phyloP scores from a whole-genome alignment of 1,284 basidiomycete species.

The Tetrapyrgos nigripes region DNA sequence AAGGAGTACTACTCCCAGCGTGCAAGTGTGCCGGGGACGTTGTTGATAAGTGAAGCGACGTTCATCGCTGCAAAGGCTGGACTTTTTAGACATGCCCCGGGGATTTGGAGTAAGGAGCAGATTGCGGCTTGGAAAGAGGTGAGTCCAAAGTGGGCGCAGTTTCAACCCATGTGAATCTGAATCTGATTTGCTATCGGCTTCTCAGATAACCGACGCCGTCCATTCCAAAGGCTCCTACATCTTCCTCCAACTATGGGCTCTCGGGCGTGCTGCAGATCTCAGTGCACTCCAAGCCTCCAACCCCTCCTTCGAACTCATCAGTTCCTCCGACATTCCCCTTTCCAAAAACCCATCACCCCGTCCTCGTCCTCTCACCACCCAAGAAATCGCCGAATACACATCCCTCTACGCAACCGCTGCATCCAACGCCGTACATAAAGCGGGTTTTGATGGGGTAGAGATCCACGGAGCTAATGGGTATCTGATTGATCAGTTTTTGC shows the following conservation, averaged over 20 bases:
- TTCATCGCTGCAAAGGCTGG: constrained; percentile 46
- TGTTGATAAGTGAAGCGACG: constrained; percentile 57
- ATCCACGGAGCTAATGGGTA: constrained; percentile 47
- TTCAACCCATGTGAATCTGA: no score
- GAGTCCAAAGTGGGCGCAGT: constrained; percentile 9
- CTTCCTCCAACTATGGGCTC: constrained; percentile 27
- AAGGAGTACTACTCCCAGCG: constrained; percentile 57
- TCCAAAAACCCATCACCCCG: constrained; percentile 13
- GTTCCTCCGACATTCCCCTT: constrained; percentile 49
- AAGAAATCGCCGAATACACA: constrained; percentile 51
- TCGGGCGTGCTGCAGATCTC: constrained; percentile 21
- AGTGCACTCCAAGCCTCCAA: constrained; percentile 15
- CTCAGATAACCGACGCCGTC: constrained; percentile 27
- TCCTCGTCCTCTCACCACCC: constrained; percentile 37
- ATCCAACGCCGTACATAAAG: constrained; percentile 43
- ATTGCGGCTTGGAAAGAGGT: constrained; percentile 54
- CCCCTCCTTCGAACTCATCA: constrained; percentile 31
- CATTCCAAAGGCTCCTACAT: constrained; percentile 28
- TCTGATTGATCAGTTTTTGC: constrained; percentile 49
- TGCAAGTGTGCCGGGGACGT: constrained; percentile 46
- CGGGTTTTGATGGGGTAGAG: no score
- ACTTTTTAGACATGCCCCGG: constrained; percentile 44
- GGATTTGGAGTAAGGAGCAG: constrained; percentile 52
- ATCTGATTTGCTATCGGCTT: no score
- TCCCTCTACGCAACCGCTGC: constrained; percentile 44